Evolutionary conservation across 352 stramenopile genomes (phyloP).

Genomic region (Phytophthora melonis): DNA sequence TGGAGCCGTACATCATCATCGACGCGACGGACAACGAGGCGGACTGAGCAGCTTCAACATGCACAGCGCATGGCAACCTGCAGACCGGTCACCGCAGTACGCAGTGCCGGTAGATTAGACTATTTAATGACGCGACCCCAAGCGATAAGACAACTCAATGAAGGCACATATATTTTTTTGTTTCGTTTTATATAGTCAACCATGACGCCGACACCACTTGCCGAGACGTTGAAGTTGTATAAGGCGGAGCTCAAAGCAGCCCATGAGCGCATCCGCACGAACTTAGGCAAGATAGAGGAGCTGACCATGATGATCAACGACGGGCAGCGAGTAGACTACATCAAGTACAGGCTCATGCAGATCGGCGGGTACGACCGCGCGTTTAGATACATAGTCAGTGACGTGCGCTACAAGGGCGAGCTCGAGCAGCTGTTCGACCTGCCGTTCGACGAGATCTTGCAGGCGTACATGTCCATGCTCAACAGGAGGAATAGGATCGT

Average conservation of each 20-base stretch:
- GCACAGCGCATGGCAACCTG: background rate
- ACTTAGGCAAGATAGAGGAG: background rate
- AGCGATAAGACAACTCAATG: background rate
- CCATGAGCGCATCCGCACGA: background rate
- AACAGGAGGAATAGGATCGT: conserved; percentile 8
- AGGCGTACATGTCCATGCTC: conserved; percentile 2
- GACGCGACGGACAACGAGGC: background rate
- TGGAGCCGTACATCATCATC: background rate
- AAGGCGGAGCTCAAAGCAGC: background rate
- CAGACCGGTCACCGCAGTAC: background rate
- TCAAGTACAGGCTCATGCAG: conserved; percentile 2
- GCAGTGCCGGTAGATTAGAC: conserved; percentile 1
- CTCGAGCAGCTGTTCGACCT: conserved; percentile 13
- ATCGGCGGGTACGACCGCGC: conserved; percentile 1
- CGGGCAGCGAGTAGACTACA: conserved; percentile 5
- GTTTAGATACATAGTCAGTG: background rate
- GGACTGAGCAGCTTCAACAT: background rate
- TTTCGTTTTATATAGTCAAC: background rate
- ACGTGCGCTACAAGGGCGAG: background rate
- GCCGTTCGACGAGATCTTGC: conserved; percentile 10
- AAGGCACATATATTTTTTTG: background rate
- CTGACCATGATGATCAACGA: conserved; percentile 12
- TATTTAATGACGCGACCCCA: conserved; percentile 2
- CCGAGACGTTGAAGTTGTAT: conserved; percentile 1
- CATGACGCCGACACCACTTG: background rate